Base-by-base conservation (phyloP, 768 basidiomycete genomes). In the Candolleomyces eurysporus region DNA sequence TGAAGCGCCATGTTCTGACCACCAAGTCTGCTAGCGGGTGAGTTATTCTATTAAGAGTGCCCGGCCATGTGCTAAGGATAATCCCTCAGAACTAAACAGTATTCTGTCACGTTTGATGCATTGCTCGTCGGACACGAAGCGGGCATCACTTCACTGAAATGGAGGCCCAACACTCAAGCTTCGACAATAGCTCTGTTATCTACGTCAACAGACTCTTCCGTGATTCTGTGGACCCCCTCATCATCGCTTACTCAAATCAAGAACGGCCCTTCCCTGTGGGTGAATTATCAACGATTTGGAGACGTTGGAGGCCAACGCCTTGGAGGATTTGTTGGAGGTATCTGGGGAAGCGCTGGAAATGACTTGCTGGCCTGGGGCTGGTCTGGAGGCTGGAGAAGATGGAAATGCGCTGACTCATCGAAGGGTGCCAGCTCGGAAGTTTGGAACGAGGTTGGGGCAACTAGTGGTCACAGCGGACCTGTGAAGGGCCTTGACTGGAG, bases 101-200 rank as follows among this genome's bases (percentile, higher is more conserved):
- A 86, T 69, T 86, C 89, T 7, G 84, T 97, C 42, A 92, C 90
- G 0, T 94, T 98, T 59, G 97, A 98, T 68, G 95, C 97, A 1
- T 84, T 99, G 10, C 82, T 99, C 19, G 78, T 98, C 22, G 96
- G 97, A n/a, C 97, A 99, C 68, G 97, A 99, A 76, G 91, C 90
- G 6, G 92, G 91, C 30, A 78, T 99, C 30, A 97, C 96, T 0
- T 91, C 89, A 36, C 72, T 98, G n/a, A 78, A 87, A 39, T 99
- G 96, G 94, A 81, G 88, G 11, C 85, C 89, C 1, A 68, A 69
- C 22, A 43, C 58, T 14, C 49, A 65, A 0, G 36, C 63, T 6
- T 68, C 75, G 13, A 64, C 66, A 1, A 80, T 81, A 4, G 87
- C 85, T 0, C 81, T 98, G 6, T 79, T 98, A n/a, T 96, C 95